These are phyloP conservation scores for Punica granatum DNA, from an alignment of 345 rosid species.

Conservation along the genomic window DNA sequence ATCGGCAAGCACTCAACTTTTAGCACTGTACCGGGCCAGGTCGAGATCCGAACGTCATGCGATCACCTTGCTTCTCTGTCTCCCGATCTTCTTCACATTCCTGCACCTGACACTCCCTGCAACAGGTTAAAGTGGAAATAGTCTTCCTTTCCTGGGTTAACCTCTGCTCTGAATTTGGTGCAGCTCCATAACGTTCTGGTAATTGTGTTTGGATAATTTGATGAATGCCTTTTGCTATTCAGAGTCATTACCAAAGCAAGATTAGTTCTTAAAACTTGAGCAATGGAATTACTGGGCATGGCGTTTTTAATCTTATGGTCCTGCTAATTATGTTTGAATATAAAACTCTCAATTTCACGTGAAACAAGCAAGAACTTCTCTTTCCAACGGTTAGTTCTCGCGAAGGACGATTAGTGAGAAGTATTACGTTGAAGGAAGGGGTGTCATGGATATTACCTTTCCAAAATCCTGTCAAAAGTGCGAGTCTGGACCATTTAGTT, in stretches of 20 bases:
- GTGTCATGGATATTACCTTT: not conserved
- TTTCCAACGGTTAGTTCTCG: too few relatives aligned
- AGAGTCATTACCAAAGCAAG: not conserved
- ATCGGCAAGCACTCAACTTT: conserved; percentile 71
- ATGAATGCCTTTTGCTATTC: not conserved
- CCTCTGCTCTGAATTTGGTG: not conserved
- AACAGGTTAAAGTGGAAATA: conserved; percentile 27
- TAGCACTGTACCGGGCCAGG: conserved; percentile 78
- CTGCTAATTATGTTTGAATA: not conserved
- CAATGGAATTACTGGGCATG: not conserved
- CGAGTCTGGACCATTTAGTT: not conserved
- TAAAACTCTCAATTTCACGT: not conserved
- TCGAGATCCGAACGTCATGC: conserved; percentile 68
- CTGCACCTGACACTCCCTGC: conserved; percentile 66
- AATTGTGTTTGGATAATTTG: not conserved
- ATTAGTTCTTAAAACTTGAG: not conserved
- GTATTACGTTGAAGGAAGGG: too few relatives aligned
- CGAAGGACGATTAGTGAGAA: too few relatives aligned
- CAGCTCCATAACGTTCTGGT: too few relatives aligned
- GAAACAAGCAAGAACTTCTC: not conserved
- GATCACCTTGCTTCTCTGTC: conserved; percentile 65
- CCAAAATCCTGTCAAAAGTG: not conserved
- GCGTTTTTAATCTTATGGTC: not conserved
- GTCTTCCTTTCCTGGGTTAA: too few relatives aligned
- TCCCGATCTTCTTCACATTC: conserved; percentile 54